Conservation (phyloP, 1,284 basidiomycete species). For the Leucoagaricus sp. region DNA sequence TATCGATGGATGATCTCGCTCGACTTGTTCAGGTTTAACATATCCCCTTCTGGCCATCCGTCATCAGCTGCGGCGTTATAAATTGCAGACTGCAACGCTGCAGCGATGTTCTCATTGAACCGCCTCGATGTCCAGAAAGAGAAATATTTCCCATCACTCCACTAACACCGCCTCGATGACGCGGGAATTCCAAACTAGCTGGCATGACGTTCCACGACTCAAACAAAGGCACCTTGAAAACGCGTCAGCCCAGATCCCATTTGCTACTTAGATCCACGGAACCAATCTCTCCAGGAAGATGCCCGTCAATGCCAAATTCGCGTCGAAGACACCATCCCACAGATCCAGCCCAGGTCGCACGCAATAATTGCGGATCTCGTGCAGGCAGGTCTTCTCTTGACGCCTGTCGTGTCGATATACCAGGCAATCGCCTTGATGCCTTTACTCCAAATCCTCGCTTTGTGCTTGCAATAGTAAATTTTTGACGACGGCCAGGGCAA, state of each 20-base stretch:
- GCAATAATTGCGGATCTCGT: background rate
- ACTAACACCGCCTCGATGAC: too few relatives aligned
- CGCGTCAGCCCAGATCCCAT: background rate
- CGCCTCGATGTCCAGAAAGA: background rate
- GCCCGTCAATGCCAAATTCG: background rate
- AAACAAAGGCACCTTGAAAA: background rate
- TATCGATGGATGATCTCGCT: background rate
- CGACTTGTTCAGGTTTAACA: background rate
- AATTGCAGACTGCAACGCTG: too few relatives aligned
- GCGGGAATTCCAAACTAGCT: too few relatives aligned
- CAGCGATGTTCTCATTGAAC: background rate
- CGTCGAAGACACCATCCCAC: background rate
- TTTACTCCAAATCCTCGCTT: background rate
- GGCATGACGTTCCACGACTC: too few relatives aligned
- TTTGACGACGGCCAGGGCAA: slow-evolving; percentile 2
- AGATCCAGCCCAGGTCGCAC: background rate
- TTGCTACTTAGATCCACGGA: slow-evolving; percentile 5
- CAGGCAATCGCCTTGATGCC: background rate
- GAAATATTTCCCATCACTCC: background rate
- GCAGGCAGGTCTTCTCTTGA: background rate
- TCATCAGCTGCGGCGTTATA: background rate
- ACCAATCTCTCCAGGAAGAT: slow-evolving; percentile 9
- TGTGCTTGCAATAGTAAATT: background rate
- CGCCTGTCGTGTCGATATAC: slow-evolving; percentile 2
- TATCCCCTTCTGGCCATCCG: background rate